Evolutionary conservation across 2,329 filamentous ascomycete species (phyloP).

Genomic region (Davidsoniella australis): DNA sequence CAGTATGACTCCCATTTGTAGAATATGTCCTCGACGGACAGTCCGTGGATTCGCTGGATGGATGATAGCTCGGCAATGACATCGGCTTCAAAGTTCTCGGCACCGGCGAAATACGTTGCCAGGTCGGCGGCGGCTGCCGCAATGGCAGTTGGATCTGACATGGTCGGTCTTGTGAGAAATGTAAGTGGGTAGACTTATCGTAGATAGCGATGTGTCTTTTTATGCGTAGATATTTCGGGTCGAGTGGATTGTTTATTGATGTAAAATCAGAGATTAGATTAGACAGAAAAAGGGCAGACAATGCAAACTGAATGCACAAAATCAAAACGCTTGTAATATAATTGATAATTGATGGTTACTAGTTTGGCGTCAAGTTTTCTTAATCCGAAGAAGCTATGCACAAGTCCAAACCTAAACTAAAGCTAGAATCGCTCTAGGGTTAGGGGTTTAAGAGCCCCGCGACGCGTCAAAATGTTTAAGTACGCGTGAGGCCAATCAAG

Average conservation of each 20-base stretch:
- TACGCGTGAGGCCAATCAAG: slow-evolving; percentile 10
- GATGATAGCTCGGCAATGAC: slow-evolving; percentile 68
- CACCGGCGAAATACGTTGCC: slow-evolving; percentile 35
- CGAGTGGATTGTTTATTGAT: background rate
- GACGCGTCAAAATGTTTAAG: slow-evolving; percentile 9
- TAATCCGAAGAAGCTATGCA: too few relatives aligned
- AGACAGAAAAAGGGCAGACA: too few relatives aligned
- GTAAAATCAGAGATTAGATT: too few relatives aligned
- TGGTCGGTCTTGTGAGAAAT: background rate
- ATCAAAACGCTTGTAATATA: background rate
- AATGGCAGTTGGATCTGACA: slow-evolving; percentile 3
- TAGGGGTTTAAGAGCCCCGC: slow-evolving; percentile 1
- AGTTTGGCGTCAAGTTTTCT: too few relatives aligned
- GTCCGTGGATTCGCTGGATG: slow-evolving; percentile 67
- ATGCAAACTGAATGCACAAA: background rate
- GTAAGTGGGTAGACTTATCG: background rate
- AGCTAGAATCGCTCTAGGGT: background rate
- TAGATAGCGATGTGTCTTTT: background rate
- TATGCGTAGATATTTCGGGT: background rate
- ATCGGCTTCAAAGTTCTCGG: slow-evolving; percentile 53
- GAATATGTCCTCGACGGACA: slow-evolving; percentile 73
- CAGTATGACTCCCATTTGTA: slow-evolving; percentile 99
- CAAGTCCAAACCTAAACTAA: too few relatives aligned
- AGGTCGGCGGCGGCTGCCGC: slow-evolving; percentile 19
- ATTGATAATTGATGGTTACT: background rate